These are phyloP conservation scores for Spirogloea muscicola DNA, from an alignment of 139 green algal species.

Conservation along the genomic window DNA sequence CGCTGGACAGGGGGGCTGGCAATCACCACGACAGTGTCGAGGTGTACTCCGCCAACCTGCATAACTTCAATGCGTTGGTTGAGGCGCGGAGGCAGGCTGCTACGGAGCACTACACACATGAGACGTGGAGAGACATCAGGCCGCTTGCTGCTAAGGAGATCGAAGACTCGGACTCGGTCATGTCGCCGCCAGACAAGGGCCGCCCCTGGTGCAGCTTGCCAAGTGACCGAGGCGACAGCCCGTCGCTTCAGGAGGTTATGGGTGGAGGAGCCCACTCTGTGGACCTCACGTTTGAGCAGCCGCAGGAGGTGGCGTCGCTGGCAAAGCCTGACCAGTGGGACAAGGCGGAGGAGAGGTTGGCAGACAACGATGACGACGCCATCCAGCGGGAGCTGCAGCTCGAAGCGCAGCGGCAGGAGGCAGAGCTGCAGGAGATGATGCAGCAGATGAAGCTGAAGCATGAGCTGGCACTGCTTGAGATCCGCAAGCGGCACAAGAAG, in stretches of 20 bases:
- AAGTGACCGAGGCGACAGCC: neutral
- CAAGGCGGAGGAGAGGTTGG: conserved; percentile 4
- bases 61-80: neutral
- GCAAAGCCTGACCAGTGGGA: neutral
- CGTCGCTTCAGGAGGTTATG: neutral
- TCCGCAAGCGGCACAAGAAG: conserved; percentile 9
- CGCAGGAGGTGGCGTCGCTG: neutral
- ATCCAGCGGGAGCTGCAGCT: conserved; percentile 7
- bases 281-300: neutral
- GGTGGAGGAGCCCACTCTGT: neutral
- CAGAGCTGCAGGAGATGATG: conserved; percentile 8
- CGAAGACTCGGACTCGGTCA: no score
- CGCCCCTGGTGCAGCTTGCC: no score
- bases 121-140: neutral
- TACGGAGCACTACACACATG: neutral
- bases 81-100: neutral
- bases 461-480: conserved; percentile 15
- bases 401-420: conserved; percentile 1
- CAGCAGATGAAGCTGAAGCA: conserved; percentile 20
- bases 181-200: no score
- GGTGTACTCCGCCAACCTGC: neutral
- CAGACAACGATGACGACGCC: conserved; percentile 26
- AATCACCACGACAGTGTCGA: neutral
- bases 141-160: conserved; percentile 4
- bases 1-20: neutral